phyloP scores from a whole-genome alignment of 208 protist species.

The Leishmania martiniquensis region DNA sequence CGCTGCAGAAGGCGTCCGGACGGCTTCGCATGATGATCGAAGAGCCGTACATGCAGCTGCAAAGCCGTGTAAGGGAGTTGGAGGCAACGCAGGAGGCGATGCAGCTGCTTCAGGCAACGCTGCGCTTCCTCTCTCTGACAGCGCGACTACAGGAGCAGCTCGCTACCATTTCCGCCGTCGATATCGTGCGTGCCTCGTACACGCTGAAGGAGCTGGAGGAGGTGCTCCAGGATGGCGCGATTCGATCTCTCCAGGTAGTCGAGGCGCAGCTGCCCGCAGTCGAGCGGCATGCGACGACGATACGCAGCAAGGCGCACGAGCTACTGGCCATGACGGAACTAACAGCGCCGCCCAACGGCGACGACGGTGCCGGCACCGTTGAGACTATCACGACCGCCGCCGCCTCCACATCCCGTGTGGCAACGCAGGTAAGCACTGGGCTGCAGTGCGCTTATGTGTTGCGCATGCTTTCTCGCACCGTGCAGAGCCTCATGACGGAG shows the following conservation, averaged over 20 bases:
- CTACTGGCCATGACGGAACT: conserved; percentile 47
- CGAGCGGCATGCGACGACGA: conserved; percentile 47
- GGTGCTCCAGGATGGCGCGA: conserved; percentile 40
- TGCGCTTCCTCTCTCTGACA: conserved; percentile 57
- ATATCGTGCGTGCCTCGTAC: conserved; percentile 61
- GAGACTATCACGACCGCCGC: not conserved
- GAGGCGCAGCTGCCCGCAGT: conserved; percentile 50
- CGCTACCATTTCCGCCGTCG: conserved; percentile 20
- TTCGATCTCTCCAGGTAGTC: conserved; percentile 66
- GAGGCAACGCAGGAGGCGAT: conserved; percentile 57
- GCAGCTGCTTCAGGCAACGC: conserved; percentile 51
- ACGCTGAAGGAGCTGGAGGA: conserved; percentile 69
- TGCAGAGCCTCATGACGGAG: conserved; percentile 74
- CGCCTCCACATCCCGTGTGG: conserved; percentile 16
- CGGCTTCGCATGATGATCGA: conserved; percentile 71
- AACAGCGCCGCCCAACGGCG: conserved; percentile 6
- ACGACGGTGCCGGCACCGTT: not conserved
- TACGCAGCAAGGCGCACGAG: conserved; percentile 60
- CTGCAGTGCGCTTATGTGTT: conserved; percentile 72
- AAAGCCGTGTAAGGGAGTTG: conserved; percentile 58
- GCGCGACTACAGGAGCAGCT: conserved; percentile 56
- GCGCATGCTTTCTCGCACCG: conserved; percentile 49
- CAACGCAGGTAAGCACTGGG: conserved; percentile 45
- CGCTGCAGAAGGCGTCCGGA: conserved; percentile 51
- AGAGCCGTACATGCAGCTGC: conserved; percentile 63